A percentile compares a stretch with the other conserved stretches of the same genome.
Evolutionary conservation across 2,329 filamentous ascomycete species (phyloP).

Genomic region (Claviceps sp.): DNA sequence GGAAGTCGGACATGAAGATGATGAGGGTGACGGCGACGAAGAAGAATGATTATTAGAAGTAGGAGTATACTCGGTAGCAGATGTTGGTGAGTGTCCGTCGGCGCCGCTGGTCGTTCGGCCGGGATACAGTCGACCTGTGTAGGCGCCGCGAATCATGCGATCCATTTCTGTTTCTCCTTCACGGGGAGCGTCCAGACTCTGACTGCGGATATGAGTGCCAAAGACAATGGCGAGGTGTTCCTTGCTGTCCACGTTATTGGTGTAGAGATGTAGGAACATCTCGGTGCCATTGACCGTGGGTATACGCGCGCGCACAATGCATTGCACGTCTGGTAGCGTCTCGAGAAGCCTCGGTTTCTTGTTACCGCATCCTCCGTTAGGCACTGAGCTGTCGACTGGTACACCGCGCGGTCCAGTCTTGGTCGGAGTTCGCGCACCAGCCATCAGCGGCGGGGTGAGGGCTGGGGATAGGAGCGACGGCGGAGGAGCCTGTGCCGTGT

Average conservation of each 20-base stretch:
- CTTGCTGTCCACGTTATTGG: conserved; percentile 85
- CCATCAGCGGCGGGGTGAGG: conserved; percentile 61
- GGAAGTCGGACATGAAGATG: background rate
- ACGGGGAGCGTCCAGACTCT: conserved; percentile 55
- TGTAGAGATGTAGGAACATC: conserved; percentile 94
- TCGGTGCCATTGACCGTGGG: conserved; percentile 84
- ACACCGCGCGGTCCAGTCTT: conserved; percentile 34
- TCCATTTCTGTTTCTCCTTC: conserved; percentile 76
- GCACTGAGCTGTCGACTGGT: conserved; percentile 45
- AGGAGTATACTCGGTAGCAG: conserved; percentile 1
- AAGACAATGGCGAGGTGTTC: conserved; percentile 97
- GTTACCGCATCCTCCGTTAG: conserved; percentile 44
- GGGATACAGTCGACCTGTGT: conserved; percentile 75
- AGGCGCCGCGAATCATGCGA: conserved; percentile 88
- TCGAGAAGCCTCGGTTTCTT: conserved; percentile 61
- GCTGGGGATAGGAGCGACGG: conserved; percentile 75
- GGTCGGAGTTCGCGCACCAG: conserved; percentile 41
- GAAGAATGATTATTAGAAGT: background rate
- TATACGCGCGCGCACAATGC: conserved; percentile 86
- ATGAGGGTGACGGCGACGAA: background rate
- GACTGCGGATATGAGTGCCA: conserved; percentile 67
- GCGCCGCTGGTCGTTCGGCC: conserved; percentile 63
- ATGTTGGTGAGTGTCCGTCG: conserved; percentile 10
- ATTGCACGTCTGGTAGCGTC: conserved; percentile 73
- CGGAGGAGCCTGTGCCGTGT: conserved; percentile 22